A percentile compares a stretch with the other conserved stretches of the same genome.
Evolutionary conservation across 2,329 filamentous ascomycete species (phyloP).

Genomic region (Aspergillus tamarii): DNA sequence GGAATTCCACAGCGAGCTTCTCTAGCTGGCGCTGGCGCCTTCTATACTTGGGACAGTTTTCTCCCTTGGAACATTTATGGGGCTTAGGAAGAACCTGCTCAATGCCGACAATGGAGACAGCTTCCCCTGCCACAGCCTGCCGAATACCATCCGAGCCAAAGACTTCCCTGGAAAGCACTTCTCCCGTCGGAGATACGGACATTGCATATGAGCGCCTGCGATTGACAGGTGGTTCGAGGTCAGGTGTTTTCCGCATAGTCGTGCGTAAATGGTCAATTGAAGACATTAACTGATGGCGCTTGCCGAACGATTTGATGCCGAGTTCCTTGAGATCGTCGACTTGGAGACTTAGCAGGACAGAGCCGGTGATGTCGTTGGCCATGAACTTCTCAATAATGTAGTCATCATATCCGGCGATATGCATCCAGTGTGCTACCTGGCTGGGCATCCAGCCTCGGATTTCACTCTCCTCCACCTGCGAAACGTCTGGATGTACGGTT

Average conservation of each 20-base stretch:
- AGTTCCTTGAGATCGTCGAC: constrained; percentile 75
- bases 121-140: constrained; percentile 73
- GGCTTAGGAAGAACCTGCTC: constrained; percentile 89
- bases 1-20: constrained; percentile 74
- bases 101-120: constrained; percentile 88
- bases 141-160: constrained; percentile 40
- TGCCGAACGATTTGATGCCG: constrained; percentile 60
- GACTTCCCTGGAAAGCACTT: background rate
- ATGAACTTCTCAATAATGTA: constrained; percentile 79
- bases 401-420: constrained; percentile 75
- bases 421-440: constrained; percentile 65
- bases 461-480: constrained; percentile 33
- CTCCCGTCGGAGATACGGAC: constrained; percentile 15
- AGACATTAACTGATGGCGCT: constrained; percentile 60
- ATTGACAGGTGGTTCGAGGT: background rate
- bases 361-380: constrained; percentile 88
- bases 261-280: background rate
- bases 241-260: constrained; percentile 29
- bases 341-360: constrained; percentile 85
- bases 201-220: constrained; percentile 30
- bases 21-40: constrained; percentile 78
- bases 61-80: constrained; percentile 83
- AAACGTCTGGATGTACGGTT: constrained; percentile 30
- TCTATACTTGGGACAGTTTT: constrained; percentile 79
- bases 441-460: constrained; percentile 36